phyloP scores from a whole-genome alignment of 1,284 basidiomycete genomes.

The Phlebopus sp. region DNA sequence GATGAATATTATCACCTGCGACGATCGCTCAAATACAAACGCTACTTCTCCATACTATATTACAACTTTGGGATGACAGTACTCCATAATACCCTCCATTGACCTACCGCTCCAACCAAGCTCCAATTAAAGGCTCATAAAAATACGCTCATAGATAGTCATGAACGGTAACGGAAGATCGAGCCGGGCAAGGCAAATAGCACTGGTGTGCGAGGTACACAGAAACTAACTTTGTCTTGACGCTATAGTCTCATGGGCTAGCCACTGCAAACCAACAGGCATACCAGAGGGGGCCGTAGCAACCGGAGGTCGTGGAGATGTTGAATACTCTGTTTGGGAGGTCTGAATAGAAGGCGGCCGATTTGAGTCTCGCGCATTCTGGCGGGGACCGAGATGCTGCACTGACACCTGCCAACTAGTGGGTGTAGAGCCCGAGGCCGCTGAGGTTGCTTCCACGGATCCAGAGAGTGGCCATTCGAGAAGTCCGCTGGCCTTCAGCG shows the following conservation, averaged over 20 bases:
- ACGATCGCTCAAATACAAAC: conserved; percentile 1
- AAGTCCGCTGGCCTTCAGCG: conserved; percentile 68
- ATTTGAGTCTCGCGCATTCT: conserved; percentile 16
- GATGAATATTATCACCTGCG: neutral
- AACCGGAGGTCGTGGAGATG: conserved; percentile 18
- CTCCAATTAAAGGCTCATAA: conserved; percentile 12
- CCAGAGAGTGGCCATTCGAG: conserved; percentile 47
- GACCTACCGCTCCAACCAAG: conserved; percentile 6
- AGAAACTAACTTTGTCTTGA: conserved; percentile 24
- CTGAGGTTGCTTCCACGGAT: conserved; percentile 15
- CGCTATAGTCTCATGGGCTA: conserved; percentile 51
- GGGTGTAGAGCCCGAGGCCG: conserved; percentile 11
- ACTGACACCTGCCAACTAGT: conserved; percentile 24
- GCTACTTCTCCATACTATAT: conserved; percentile 13
- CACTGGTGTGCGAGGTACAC: neutral
- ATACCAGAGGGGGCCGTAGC: conserved; percentile 37
- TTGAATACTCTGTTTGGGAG: conserved; percentile 25
- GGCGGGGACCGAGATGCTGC: conserved; percentile 25
- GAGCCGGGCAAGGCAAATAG: neutral
- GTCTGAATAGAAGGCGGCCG: conserved; percentile 14
- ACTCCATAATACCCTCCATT: conserved; percentile 24
- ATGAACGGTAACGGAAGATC: conserved; percentile 9
- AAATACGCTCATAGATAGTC: conserved; percentile 25
- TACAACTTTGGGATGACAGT: conserved; percentile 20
- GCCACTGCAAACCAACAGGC: conserved; percentile 57